phyloP scores from a whole-genome alignment of 2,329 filamentous ascomycete genomes.

The Herpotrichia juniperi region DNA sequence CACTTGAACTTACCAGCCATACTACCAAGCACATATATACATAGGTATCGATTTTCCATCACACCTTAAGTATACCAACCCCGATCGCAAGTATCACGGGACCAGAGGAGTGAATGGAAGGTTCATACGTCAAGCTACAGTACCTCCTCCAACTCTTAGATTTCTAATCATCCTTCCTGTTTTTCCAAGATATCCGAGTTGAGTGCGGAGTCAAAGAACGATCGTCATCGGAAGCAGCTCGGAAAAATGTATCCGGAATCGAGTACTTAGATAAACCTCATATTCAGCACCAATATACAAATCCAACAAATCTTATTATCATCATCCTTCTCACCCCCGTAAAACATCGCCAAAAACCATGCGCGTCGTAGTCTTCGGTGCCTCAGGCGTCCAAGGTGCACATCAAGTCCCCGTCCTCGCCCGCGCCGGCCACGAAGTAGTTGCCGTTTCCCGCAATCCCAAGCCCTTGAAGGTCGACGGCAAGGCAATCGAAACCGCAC shows the following conservation, averaged over 20 bases:
- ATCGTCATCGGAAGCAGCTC: background rate
- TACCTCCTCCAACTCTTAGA: too few species aligned
- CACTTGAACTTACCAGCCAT: too few species aligned
- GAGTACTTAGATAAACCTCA: background rate
- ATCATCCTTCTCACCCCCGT: background rate
- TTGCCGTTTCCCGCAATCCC: conserved; percentile 33
- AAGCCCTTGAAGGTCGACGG: conserved; percentile 20
- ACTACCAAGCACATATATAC: too few species aligned
- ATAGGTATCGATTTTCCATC: too few species aligned
- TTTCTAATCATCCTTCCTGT: too few species aligned
- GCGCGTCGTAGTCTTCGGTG: conserved; percentile 36
- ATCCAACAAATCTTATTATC: background rate
- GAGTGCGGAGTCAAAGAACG: background rate
- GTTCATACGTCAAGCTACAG: too few species aligned
- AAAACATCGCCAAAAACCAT: too few species aligned
- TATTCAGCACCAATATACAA: background rate
- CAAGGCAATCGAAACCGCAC: conserved; percentile 20
- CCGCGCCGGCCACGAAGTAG: conserved; percentile 29
- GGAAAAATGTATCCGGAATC: conserved; percentile 1
- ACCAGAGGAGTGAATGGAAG: too few species aligned
- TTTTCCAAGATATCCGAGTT: background rate
- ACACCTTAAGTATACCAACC: too few species aligned
- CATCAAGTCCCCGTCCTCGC: conserved; percentile 34
- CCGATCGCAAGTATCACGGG: too few species aligned
- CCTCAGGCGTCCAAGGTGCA: conserved; percentile 35